phyloP scores from a whole-genome alignment of 1,284 basidiomycete genomes.

The Macrocybe sp. region DNA sequence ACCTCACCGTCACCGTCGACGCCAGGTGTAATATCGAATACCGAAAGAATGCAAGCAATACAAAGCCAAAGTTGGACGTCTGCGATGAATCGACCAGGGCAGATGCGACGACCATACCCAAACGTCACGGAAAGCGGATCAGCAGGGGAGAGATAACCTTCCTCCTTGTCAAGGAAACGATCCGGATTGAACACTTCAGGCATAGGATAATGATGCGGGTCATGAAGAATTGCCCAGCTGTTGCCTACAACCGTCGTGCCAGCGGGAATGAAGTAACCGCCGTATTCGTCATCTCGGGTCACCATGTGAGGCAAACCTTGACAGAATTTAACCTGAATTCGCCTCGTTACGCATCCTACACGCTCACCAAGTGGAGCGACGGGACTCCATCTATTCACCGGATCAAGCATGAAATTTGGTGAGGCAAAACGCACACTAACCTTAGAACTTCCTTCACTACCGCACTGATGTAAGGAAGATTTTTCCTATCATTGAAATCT shows the following conservation, averaged over 20 bases:
- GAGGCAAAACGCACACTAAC: conserved; percentile 11
- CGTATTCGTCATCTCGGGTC: conserved; percentile 30
- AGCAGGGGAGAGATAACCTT: conserved; percentile 25
- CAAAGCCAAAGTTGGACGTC: conserved; percentile 46
- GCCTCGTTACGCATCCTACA: neutral
- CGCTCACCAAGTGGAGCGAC: conserved; percentile 41
- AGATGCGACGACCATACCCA: conserved; percentile 46
- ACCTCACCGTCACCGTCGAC: conserved; percentile 29
- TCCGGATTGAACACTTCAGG: conserved; percentile 41
- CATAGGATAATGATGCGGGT: conserved; percentile 34
- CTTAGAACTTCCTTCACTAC: conserved; percentile 46
- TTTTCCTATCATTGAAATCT: conserved; percentile 38
- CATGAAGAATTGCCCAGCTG: conserved; percentile 43
- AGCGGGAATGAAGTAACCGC: conserved; percentile 24
- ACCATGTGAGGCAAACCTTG: conserved; percentile 40
- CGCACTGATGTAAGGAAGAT: conserved; percentile 38
- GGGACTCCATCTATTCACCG: conserved; percentile 37
- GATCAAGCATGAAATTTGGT: neutral
- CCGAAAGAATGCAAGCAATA: conserved; percentile 44
- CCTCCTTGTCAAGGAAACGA: conserved; percentile 30
- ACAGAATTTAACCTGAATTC: conserved; percentile 1
- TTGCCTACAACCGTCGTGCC: conserved; percentile 23
- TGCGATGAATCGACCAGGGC: conserved; percentile 45
- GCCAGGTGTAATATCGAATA: conserved; percentile 34
- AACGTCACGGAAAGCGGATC: conserved; percentile 40